Percentiles rank a stretch among this genome's conserved stretches.
phyloP scores from a whole-genome alignment of 352 stramenopile species.

The Aphanomyces cochlioides region DNA sequence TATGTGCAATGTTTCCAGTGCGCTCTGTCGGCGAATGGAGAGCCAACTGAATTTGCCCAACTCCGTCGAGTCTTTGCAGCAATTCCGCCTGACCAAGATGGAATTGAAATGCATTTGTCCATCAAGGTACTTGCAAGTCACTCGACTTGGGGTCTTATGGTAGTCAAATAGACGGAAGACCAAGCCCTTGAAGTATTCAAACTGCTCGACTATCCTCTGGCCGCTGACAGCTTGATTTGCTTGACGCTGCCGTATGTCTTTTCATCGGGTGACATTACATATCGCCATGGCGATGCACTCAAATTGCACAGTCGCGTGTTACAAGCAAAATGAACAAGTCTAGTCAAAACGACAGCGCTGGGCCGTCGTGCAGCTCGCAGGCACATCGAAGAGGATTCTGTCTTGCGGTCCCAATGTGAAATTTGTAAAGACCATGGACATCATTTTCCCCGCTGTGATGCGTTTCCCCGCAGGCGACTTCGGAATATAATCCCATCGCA shows the following conservation, averaged over 20 bases:
- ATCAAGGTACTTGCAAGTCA: constrained; percentile 1
- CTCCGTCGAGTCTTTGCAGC: constrained; percentile 8
- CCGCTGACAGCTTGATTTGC: background rate
- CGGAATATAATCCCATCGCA: constrained; percentile 27
- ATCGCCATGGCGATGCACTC: constrained; percentile 9
- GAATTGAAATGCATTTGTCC: background rate
- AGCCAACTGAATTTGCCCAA: background rate
- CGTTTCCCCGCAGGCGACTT: constrained; percentile 9
- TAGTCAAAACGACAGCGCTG: constrained; percentile 27
- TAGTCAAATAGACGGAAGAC: constrained; percentile 4
- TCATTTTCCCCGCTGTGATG: constrained; percentile 24
- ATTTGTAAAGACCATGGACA: constrained; percentile 27
- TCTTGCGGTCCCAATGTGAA: constrained; percentile 12
- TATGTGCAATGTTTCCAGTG: constrained; percentile 25
- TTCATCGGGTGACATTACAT: background rate
- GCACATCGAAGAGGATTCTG: constrained; percentile 24
- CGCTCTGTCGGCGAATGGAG: background rate
- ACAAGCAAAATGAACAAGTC: background rate
- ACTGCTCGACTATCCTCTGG: background rate
- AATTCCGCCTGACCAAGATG: background rate
- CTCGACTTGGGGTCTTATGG: background rate
- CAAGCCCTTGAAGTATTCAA: background rate
- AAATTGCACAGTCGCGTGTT: constrained; percentile 15
- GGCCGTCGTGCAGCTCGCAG: constrained; percentile 23
- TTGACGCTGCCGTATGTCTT: constrained; percentile 18